Conservation (phyloP, 331 rosid genomes). For the Spiraea crenata region DNA sequence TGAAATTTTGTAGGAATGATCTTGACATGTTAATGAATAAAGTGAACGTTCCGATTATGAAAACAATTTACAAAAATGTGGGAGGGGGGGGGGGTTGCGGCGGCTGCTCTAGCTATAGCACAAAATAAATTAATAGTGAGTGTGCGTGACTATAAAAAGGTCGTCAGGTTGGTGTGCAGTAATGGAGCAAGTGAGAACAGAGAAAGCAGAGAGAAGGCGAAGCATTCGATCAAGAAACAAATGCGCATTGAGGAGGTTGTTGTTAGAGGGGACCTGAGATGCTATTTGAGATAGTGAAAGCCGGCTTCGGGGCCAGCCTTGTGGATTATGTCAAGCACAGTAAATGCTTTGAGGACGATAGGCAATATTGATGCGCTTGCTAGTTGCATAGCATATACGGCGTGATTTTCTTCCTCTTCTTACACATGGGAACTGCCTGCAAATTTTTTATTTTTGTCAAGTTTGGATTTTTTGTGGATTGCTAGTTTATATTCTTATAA, state of each 20-base stretch:
- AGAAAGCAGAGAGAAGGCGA: conserved; percentile 16
- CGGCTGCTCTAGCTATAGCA: too few species aligned
- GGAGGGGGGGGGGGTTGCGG: too few species aligned
- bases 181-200: conserved; percentile 23
- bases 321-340: conserved; percentile 27
- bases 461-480: neutral
- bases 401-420: conserved; percentile 12
- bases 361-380: conserved; percentile 23
- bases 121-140: too few species aligned
- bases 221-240: conserved; percentile 29
- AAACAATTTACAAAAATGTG: too few species aligned
- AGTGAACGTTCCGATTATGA: too few species aligned
- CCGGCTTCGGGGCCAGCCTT: conserved; percentile 18
- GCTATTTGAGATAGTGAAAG: conserved; percentile 30
- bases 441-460: neutral
- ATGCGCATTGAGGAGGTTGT: conserved; percentile 5
- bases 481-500: neutral
- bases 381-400: conserved; percentile 23
- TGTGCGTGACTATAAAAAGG: too few species aligned
- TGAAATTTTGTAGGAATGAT: too few species aligned
- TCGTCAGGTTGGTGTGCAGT: neutral
- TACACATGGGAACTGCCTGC: too few species aligned
- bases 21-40: too few species aligned
- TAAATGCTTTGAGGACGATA: conserved; percentile 26
- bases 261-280: conserved; percentile 10